These are phyloP conservation scores for Caloboletus inedulis DNA, from an alignment of 1,284 basidiomycete species.

Conservation along the genomic window DNA sequence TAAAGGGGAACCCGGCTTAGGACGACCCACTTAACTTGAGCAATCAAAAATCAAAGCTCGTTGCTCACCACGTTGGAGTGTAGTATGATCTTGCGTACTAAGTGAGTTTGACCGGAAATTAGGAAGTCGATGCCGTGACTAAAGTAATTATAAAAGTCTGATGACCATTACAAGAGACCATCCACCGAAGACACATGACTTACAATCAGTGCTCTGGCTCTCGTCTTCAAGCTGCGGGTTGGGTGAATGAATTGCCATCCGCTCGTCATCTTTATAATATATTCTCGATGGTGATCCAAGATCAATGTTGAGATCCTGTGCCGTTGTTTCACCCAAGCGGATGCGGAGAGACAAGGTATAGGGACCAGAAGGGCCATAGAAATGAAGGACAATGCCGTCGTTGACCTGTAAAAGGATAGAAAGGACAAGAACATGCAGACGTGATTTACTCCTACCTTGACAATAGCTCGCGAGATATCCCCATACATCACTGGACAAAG, in stretches of 20 bases:
- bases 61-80: constrained; percentile 80
- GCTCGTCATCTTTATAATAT: constrained; percentile 84
- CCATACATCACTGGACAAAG: constrained; percentile 66
- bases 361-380: constrained; percentile 52
- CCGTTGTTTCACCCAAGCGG: constrained; percentile 74
- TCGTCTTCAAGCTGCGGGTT: constrained; percentile 40
- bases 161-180: constrained; percentile 10
- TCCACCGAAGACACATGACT: constrained; percentile 15
- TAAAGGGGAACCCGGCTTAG: constrained; percentile 77
- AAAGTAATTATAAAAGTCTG: constrained; percentile 92
- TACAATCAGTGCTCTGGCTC: constrained; percentile 44
- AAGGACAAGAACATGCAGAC: neutral
- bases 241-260: constrained; percentile 76
- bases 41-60: neutral
- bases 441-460: constrained; percentile 48
- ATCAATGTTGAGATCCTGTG: constrained; percentile 76
- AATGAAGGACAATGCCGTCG: constrained; percentile 66
- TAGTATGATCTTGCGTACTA: constrained; percentile 80
- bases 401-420: constrained; percentile 50
- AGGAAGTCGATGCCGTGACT: constrained; percentile 85
- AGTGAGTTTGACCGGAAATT: constrained; percentile 64
- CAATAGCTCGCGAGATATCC: constrained; percentile 62
- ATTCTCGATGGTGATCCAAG: constrained; percentile 75
- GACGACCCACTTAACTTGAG: constrained; percentile 1
- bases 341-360: constrained; percentile 50